Conservation (phyloP, 768 basidiomycete genomes). For the Tylopilus subfusipes region DNA sequence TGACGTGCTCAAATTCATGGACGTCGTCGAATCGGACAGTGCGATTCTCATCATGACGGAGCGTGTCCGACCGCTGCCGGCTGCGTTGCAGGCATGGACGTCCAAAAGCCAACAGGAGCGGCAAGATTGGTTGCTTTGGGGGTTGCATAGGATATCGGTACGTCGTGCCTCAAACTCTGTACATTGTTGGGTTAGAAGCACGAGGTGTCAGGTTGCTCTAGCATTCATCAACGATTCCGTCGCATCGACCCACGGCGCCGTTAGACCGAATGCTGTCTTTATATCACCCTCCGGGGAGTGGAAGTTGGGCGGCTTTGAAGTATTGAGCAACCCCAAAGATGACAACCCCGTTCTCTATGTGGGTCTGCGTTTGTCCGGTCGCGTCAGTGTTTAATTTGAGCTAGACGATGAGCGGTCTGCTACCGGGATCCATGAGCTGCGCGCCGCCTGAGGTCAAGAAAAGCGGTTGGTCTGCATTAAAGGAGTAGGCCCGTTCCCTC, state of each 20-base stretch:
- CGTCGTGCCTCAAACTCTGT: slow-evolving; percentile 12
- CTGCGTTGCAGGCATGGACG: slow-evolving; percentile 59
- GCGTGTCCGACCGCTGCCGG: slow-evolving; percentile 73
- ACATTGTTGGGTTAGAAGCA: neutral
- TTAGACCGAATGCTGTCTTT: slow-evolving; percentile 75
- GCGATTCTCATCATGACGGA: slow-evolving; percentile 93
- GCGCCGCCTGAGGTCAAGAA: slow-evolving; percentile 88
- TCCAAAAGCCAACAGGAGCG: slow-evolving; percentile 58
- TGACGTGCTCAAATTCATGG: slow-evolving; percentile 93
- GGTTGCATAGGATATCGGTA: slow-evolving; percentile 85
- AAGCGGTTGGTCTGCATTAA: slow-evolving; percentile 75
- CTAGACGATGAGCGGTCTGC: slow-evolving; percentile 63
- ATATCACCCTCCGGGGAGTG: slow-evolving; percentile 94
- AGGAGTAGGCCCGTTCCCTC: slow-evolving; percentile 56
- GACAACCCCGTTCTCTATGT: slow-evolving; percentile 78
- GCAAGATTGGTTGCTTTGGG: slow-evolving; percentile 94
- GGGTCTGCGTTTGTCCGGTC: slow-evolving; percentile 28
- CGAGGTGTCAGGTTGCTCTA: slow-evolving; percentile 64
- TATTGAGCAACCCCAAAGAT: slow-evolving; percentile 81
- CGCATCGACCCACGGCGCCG: slow-evolving; percentile 77
- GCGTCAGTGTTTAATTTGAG: slow-evolving; percentile 11
- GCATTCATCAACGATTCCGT: slow-evolving; percentile 86
- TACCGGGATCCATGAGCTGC: slow-evolving; percentile 58
- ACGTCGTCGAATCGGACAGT: slow-evolving; percentile 85
- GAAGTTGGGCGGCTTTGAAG: slow-evolving; percentile 93